Evolutionary conservation across 2,329 filamentous ascomycete genomes (phyloP).

Genomic region (Fusarium equiseti): DNA sequence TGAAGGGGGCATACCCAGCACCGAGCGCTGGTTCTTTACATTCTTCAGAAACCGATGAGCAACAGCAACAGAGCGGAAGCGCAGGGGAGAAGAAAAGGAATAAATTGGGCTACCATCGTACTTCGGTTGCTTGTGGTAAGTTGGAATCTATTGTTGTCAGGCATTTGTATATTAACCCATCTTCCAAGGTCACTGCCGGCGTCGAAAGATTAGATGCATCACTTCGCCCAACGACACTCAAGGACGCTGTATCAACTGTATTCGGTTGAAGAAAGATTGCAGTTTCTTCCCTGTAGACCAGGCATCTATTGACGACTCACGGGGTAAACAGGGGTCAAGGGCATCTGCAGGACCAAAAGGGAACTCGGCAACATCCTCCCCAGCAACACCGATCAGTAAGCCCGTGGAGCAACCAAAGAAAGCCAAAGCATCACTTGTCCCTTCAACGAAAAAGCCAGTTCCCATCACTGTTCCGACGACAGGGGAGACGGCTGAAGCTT

Average conservation of each 20-base stretch:
- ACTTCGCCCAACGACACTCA: conserved; percentile 78
- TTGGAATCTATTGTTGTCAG: conserved; percentile 43
- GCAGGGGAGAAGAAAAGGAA: conserved; percentile 75
- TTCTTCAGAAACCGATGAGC: conserved; percentile 51
- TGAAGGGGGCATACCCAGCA: conserved; percentile 64
- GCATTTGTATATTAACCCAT: conserved; percentile 8
- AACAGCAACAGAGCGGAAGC: conserved; percentile 49
- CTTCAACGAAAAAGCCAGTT: conserved; percentile 60
- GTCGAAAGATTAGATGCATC: conserved; percentile 93
- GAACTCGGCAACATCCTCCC: conserved; percentile 62
- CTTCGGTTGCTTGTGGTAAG: conserved; percentile 95
- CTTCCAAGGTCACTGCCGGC: conserved; percentile 82
- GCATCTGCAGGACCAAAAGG: conserved; percentile 56
- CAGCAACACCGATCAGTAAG: conserved; percentile 59
- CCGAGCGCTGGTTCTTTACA: conserved; percentile 61
- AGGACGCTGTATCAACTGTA: conserved; percentile 90
- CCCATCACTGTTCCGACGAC: conserved; percentile 58
- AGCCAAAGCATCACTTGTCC: conserved; percentile 55
- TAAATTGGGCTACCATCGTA: conserved; percentile 95
- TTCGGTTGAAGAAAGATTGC: conserved; percentile 93
- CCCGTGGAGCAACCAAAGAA: conserved; percentile 55
- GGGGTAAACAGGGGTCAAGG: conserved; percentile 57
- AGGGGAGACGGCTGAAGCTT: conserved; percentile 55
- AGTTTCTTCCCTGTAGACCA: conserved; percentile 92
- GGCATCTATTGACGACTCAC: conserved; percentile 64